Evolutionary conservation across 805 yeast species (phyloP), one percentile per base, ranked within the genome.

Genomic region (Ogataea naganishii): DNA sequence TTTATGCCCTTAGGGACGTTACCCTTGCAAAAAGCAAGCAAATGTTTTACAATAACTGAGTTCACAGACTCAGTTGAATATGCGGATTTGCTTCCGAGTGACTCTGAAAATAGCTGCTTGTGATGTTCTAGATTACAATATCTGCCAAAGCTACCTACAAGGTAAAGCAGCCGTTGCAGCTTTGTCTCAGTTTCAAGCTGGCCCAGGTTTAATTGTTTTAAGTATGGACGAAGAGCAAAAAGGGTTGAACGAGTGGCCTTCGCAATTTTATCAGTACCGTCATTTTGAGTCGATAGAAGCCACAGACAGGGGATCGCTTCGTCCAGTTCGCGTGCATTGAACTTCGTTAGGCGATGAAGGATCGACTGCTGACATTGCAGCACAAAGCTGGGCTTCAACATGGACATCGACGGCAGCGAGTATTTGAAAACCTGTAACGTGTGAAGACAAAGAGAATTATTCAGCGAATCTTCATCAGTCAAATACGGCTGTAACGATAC

Each of bases 231-330:
- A 4, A 79, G 39, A 30, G 69, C 56, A 12, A 54, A 53, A 36
- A 83, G 47, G 23, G 85, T 72, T 0, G 86, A 73, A 0, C 73
- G 54, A 13, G 83, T 70, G 0, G 88, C 88, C 38, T 66, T 71
- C 0, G 75, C 70, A 4, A 82, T 42, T 37, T 70, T 69, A 0
- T 44, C 33, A 1, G 68, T 62, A 29, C 70, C 73, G 2, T 61
- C 53, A 23, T 64, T 59, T 41, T 68, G 52, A 3, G 39, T 44
- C 2, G 81, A 64, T 0, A 82, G 55, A 7, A 51, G 51, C 80
- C 85, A 75, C 4, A 73, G 53, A 33, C 83, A 64, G 1, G 86
- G 85, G 49, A 83, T 67, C 0, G 89, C 94, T 44, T 76, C 77
- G n/a, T 71, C 71, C 7, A 83, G 51, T 40, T 82, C 92, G 34